Percentiles rank a stretch among this genome's conserved stretches.
These are phyloP conservation scores for Poa pratensis DNA, from an alignment of 176 grass and related monocot genomes.

Conservation along the genomic window DNA sequence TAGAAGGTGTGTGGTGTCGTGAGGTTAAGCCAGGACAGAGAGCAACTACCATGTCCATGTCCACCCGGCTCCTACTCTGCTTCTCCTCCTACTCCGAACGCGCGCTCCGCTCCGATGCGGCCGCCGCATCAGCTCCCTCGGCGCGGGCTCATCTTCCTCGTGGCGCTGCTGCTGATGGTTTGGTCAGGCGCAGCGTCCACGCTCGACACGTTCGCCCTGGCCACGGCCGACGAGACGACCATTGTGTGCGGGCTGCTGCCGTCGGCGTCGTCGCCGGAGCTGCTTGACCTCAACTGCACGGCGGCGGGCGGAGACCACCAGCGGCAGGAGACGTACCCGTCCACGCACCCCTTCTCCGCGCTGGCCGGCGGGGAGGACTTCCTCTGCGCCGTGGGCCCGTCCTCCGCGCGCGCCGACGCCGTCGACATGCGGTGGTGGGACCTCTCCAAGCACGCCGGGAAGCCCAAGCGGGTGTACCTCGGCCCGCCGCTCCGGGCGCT, in stretches of 20 bases:
- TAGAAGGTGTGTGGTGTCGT: not conserved
- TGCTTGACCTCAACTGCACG: slow-evolving; percentile 77
- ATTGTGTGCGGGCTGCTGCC: slow-evolving; percentile 82
- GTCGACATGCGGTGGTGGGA: slow-evolving; percentile 92
- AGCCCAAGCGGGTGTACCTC: slow-evolving; percentile 64
- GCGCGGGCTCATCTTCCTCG: not conserved
- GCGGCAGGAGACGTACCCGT: slow-evolving; percentile 51
- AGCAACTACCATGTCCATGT: slow-evolving; percentile 52
- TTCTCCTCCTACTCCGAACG: slow-evolving; percentile 1
- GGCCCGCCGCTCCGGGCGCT: slow-evolving; percentile 66
- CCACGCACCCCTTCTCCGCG: slow-evolving; percentile 61
- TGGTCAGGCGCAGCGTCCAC: slow-evolving; percentile 6
- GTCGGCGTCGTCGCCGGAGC: not conserved
- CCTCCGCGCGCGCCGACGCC: not conserved
- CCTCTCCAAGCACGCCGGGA: slow-evolving; percentile 13
- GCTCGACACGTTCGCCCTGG: slow-evolving; percentile 73
- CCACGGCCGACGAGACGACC: slow-evolving; percentile 50
- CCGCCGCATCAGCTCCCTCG: not conserved
- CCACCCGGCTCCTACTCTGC: slow-evolving; percentile 2
- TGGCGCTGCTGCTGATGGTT: not conserved
- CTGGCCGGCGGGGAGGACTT: slow-evolving; percentile 73
- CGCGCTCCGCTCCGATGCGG: slow-evolving; percentile 26
- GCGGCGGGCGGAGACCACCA: slow-evolving; percentile 39
- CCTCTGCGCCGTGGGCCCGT: slow-evolving; percentile 66
- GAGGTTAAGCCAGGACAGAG: not conserved